phyloP scores from a whole-genome alignment of 2,329 filamentous ascomycete species.

The Didymella lethalis region DNA sequence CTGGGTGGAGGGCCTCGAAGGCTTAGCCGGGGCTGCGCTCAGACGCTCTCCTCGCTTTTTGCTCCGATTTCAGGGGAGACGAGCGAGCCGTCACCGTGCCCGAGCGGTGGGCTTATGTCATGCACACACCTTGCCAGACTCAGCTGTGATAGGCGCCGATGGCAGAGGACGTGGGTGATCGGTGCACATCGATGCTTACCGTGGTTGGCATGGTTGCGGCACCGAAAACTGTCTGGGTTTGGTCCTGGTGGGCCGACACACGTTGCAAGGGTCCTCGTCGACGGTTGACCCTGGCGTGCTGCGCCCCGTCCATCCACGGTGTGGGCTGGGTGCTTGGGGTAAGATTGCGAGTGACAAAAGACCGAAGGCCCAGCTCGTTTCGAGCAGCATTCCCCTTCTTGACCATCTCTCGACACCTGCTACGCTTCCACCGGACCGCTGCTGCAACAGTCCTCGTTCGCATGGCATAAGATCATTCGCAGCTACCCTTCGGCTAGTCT shows the following conservation, averaged over 20 bases:
- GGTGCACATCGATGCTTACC: conserved; percentile 8
- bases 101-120: conserved; percentile 5
- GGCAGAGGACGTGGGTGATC: not conserved
- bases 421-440: not conserved
- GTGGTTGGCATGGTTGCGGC: conserved; percentile 1
- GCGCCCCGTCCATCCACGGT: conserved; percentile 2
- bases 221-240: not conserved
- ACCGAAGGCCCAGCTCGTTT: conserved; percentile 1
- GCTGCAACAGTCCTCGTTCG: not conserved
- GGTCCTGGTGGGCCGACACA: conserved; percentile 7
- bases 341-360: conserved; percentile 18
- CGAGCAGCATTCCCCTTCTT: not conserved
- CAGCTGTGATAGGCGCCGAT: conserved; percentile 9
- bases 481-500: conserved; percentile 1
- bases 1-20: not conserved
- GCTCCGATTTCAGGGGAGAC: conserved; percentile 4
- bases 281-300: not conserved
- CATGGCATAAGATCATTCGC: conserved; percentile 3
- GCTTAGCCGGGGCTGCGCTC: not conserved
- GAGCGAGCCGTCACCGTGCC: not conserved
- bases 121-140: not conserved
- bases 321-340: conserved; percentile 15
- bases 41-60: conserved; percentile 7
- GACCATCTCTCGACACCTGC: not conserved
- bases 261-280: conserved; percentile 3